Evolutionary conservation across 2,329 filamentous ascomycete genomes (phyloP), one percentile per base, ranked within the genome.

Genomic region (Alternaria sp.): DNA sequence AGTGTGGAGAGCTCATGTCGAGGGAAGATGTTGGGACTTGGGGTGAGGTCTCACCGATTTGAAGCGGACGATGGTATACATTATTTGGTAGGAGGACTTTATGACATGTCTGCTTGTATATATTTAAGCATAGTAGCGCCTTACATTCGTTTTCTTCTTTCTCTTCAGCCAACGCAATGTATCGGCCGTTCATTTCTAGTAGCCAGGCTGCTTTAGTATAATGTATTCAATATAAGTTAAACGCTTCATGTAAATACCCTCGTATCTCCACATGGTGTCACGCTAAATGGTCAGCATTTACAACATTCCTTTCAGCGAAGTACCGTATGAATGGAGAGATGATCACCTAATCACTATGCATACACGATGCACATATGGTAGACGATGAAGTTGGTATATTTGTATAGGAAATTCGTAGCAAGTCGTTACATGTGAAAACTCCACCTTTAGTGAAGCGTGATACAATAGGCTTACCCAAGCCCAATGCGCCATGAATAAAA

Each of bases 21-120:
- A 69, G 69, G 10, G 72, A 74, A 15, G 76, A 77, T 55, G 62
- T 77, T 5, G 61, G 64, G 46, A 62, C 65, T 54, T 74, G 75
- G 57, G 69, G 68, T n/a, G 61, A 68, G 9, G 64, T 67, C 8
- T 28, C 61, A 26, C 50, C 57, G 25, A 28, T 51, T 36, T 64
- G 49, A 64, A 5, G 2, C 7, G 23, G 13, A 15, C 11, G n/a
- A 23, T 15, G 43, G 7, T n/a, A 10, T 43, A 32, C 32, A 25
- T 28, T 45, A 12, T 40, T 19, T 21, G 36, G 10, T 13, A 45
- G 12, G 28, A 19, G n/a, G 36, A 23, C 30, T 36, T 23, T 30
- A 52, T 40, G 49, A 15, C 5, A 54, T 28, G 21, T 44, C 11
- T 54, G 36, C 15, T 13, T 54, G 51, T 25, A 54, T 23, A 58